Evolutionary conservation across 2,329 filamentous ascomycete genomes (phyloP), one percentile per base, ranked within the genome.

Genomic region (Fusarium vanettenii): DNA sequence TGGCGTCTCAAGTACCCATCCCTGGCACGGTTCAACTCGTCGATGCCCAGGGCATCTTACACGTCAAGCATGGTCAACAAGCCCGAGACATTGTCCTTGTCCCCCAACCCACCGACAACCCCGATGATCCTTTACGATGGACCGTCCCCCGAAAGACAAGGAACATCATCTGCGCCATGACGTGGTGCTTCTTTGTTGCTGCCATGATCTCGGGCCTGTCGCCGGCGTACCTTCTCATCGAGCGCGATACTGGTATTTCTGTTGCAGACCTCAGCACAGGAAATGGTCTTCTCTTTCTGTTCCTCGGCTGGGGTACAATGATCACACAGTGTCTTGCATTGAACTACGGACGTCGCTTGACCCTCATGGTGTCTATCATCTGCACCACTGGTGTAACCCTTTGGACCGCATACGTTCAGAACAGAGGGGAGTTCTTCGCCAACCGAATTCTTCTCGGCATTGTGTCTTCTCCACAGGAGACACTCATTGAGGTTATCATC

Each of bases 181-280:
- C 67, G 1, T 79, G 77, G 77, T 79, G 77, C 59, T 79, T 79
- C 57, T 74, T 79, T 22, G 72, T 61, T 3, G 75, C 76, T 5
- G 76, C 76, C 37, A 72, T 79, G 35, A 71, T 79, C 43, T 78
- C 75, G 0, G 75, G 76, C 6, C 45, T 79, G 8, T 79, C 77
- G 4, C 77, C 77, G 5, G 77, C 77, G 1, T 79, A 79, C 20
- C 65, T 79, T 16, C 48, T 76, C 50, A 79, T 79, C 35, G 67
- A 76, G 37, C 50, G 66, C 8, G 75, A 78, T 29, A 79, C 77
- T 4, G 76, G 76, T 7, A 79, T 79, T n/a, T 77, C 76, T 2
- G 69, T 79, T 22, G 77, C 77, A 0, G 75, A 79, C 11, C 61
- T 79, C 8, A 79, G 75, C 67, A 78, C 76, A 1, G 75, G 75